phyloP scores from a whole-genome alignment of 768 basidiomycete species.

The Hortiboletus campestris region DNA sequence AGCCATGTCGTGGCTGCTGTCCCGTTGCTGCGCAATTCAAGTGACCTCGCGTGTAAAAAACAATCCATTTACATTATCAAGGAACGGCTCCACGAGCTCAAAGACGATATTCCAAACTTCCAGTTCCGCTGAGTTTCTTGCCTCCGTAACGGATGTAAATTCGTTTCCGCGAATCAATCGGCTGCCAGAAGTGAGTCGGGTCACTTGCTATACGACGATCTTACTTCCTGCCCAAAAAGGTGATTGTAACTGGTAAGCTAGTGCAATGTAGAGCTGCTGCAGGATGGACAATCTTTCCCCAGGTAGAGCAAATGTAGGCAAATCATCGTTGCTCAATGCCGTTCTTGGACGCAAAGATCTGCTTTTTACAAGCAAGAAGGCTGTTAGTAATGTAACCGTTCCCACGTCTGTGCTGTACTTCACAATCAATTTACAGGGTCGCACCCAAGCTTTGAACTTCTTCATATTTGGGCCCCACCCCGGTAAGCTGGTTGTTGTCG shows the following conservation, averaged over 20 bases:
- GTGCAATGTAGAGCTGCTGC: not conserved
- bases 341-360: constrained; percentile 58
- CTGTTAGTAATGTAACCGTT: constrained; percentile 48
- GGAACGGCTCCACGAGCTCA: constrained; percentile 13
- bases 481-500: constrained; percentile 65
- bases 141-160: constrained; percentile 14
- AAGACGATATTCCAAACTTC: constrained; percentile 22
- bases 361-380: constrained; percentile 64
- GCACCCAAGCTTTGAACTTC: constrained; percentile 71
- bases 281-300: not conserved
- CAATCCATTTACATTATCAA: not conserved
- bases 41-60: not conserved
- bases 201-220: not conserved
- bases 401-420: not conserved
- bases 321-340: constrained; percentile 71
- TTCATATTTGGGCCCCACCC: constrained; percentile 58
- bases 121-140: constrained; percentile 29
- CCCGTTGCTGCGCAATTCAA: not conserved
- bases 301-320: constrained; percentile 81
- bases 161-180: constrained; percentile 19
- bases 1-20: constrained; percentile 16
- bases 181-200: constrained; percentile 30
- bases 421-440: constrained; percentile 45
- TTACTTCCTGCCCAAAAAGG: constrained; percentile 12
- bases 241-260: constrained; percentile 28